These are phyloP conservation scores for Penicillium sp. DNA, from an alignment of 2,329 filamentous ascomycete genomes.

Conservation along the genomic window DNA sequence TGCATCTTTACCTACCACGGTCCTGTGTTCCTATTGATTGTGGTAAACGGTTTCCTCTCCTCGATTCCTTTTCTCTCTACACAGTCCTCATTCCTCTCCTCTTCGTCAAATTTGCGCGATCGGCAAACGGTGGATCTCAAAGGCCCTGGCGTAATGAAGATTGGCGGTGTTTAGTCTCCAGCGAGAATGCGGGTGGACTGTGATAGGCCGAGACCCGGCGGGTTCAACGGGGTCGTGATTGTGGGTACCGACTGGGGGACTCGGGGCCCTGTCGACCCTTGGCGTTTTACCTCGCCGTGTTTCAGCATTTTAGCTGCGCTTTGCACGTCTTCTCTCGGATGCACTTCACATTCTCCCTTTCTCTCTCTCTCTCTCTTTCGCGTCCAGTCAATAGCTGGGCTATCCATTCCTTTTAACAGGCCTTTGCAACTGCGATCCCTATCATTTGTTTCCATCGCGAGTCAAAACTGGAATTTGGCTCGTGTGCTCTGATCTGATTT, in stretches of 20 bases:
- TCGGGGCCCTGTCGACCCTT: conserved; percentile 25
- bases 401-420: conserved; percentile 1
- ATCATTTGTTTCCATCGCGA: background rate
- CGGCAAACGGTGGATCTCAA: conserved; percentile 27
- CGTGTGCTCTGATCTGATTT: no score
- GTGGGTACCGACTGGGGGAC: background rate
- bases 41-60: background rate
- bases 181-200: conserved; percentile 16
- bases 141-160: conserved; percentile 25
- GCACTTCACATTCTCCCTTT: no score
- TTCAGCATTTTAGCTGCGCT: conserved; percentile 15
- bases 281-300: conserved; percentile 19
- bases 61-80: background rate
- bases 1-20: background rate
- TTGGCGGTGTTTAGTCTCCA: conserved; percentile 20
- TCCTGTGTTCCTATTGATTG: background rate
- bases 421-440: background rate
- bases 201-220: conserved; percentile 25
- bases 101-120: conserved; percentile 20
- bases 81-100: background rate
- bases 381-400: background rate
- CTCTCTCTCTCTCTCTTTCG: conserved; percentile 7
- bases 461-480: background rate
- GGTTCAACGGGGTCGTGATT: background rate
- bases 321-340: conserved; percentile 1